Percentiles rank a stretch among this genome's conserved stretches.
These are phyloP conservation scores for Aegilops longissima DNA, from an alignment of 176 grass and related monocot genomes.

Conservation along the genomic window DNA sequence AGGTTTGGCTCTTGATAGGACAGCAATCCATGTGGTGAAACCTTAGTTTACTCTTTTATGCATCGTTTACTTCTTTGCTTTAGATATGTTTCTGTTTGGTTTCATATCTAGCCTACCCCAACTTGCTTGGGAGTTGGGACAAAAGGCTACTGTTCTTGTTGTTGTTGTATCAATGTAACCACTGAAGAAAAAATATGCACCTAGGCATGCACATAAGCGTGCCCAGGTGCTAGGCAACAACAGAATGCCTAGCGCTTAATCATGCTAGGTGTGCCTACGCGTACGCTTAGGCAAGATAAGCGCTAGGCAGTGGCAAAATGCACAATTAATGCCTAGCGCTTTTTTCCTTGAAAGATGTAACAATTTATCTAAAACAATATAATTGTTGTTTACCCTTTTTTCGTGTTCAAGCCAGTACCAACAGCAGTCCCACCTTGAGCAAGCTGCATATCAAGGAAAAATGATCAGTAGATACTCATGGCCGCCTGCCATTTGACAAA, in stretches of 20 bases:
- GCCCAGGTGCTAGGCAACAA: too few species aligned
- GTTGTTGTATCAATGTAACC: background rate
- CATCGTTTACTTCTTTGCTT: background rate
- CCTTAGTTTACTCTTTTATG: background rate
- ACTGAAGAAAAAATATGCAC: background rate
- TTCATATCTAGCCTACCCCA: background rate
- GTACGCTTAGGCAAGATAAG: too few species aligned
- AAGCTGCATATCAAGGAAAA: constrained; percentile 56
- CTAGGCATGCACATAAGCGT: background rate
- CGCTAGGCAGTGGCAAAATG: background rate
- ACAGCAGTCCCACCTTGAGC: constrained; percentile 99
- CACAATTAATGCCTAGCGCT: background rate
- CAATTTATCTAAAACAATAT: background rate
- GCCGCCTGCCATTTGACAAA: constrained; percentile 19
- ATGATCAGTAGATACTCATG: constrained; percentile 20
- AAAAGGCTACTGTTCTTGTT: background rate
- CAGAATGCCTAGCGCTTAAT: too few species aligned
- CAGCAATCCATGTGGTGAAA: background rate
- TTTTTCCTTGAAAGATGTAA: background rate
- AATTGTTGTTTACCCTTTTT: constrained; percentile 70
- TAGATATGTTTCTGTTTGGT: background rate
- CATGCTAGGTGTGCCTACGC: too few species aligned
- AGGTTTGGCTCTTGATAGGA: too few species aligned
- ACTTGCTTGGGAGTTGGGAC: background rate
- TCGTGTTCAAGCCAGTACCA: constrained; percentile 96